Evolutionary conservation across 306 rosid species (phyloP).

Genomic region (Prosopis cineraria): DNA sequence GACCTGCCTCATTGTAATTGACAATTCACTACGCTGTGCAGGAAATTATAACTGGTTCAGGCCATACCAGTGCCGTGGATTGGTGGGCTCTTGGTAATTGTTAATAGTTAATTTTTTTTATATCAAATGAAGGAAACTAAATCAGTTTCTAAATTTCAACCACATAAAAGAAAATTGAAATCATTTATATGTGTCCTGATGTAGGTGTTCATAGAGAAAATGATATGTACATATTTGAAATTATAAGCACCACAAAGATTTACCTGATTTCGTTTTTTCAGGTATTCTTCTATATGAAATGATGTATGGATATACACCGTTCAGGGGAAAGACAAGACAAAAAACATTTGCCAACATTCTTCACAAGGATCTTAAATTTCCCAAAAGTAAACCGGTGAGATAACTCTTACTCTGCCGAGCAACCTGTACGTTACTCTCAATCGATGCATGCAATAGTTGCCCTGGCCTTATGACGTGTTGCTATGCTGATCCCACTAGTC

Average conservation of each 20-base stretch:
- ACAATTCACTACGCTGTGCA: conserved; percentile 43
- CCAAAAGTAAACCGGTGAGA: conserved; percentile 73
- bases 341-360: conserved; percentile 90
- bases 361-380: conserved; percentile 94
- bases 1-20: conserved; percentile 6
- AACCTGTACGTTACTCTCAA: neutral
- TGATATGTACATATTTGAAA: neutral
- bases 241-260: neutral
- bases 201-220: neutral
- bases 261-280: conserved; percentile 24
- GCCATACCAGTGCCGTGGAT: conserved; percentile 97
- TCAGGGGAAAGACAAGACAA: conserved; percentile 92
- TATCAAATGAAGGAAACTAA: conserved; percentile 7
- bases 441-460: neutral
- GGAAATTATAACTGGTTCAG: conserved; percentile 96
- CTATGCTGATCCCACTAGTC: neutral
- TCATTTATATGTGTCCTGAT: neutral
- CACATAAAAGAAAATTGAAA: neutral
- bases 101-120: conserved; percentile 5
- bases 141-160: neutral
- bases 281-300: conserved; percentile 91
- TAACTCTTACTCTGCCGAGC: conserved; percentile 5
- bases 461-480: neutral
- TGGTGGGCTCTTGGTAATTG: conserved; percentile 99
- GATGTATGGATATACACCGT: conserved; percentile 92